Conservation (phyloP, 371 early-diverging fungal species). For the Catenaria anguillulae region DNA sequence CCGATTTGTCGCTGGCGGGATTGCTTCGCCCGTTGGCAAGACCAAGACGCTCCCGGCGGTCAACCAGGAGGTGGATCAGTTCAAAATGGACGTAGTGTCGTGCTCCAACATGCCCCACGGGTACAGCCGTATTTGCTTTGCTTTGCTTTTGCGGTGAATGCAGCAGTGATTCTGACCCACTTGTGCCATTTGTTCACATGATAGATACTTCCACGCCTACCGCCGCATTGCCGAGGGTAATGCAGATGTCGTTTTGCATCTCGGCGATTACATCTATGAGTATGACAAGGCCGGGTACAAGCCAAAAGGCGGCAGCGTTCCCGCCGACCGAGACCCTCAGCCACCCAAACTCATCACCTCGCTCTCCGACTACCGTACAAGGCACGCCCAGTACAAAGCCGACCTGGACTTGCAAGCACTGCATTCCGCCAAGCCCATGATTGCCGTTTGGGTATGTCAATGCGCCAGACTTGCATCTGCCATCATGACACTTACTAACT, state of each 20-base stretch:
- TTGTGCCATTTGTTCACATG: no score
- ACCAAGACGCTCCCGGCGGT: neutral
- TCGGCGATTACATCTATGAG: neutral
- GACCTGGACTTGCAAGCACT: neutral
- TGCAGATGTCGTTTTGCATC: neutral
- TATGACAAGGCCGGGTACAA: neutral
- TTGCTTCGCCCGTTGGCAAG: neutral
- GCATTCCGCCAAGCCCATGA: neutral
- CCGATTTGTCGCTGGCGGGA: neutral
- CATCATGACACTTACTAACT: no score
- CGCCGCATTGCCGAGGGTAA: neutral
- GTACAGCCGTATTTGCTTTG: no score
- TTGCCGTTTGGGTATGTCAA: neutral
- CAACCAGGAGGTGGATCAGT: neutral
- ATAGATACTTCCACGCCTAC: constrained; percentile 1
- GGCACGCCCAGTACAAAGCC: constrained; percentile 4
- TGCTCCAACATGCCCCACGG: constrained; percentile 4
- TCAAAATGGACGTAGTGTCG: neutral
- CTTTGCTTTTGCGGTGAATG: no score
- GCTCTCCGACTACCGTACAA: neutral
- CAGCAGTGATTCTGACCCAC: no score
- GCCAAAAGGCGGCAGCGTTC: neutral
- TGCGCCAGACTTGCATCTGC: neutral
- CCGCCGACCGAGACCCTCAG: neutral
- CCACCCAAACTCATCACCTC: neutral